Conservation (phyloP, 768 basidiomycete species). For the Tulasnella sp. region DNA sequence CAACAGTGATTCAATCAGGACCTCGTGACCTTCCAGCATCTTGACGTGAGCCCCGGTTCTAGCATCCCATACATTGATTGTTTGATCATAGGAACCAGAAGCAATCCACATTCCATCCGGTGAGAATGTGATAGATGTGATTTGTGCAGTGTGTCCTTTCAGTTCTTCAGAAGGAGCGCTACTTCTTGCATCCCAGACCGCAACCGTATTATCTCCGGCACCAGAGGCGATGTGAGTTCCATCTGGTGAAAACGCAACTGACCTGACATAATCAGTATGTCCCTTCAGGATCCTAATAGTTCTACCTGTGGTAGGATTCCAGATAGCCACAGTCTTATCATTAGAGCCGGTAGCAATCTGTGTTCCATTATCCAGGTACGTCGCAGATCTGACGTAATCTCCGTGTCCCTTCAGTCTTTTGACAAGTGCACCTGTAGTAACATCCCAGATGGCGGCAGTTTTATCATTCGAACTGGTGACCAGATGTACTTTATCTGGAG, state of each 20-base stretch:
- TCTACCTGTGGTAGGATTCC: conserved; percentile 59
- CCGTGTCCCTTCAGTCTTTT: conserved; percentile 65
- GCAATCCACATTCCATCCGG: conserved; percentile 7
- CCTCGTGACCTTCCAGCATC: background rate
- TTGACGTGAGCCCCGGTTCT: background rate
- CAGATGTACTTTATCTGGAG: conserved; percentile 8
- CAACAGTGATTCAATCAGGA: too few species aligned
- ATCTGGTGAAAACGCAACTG: conserved; percentile 14
- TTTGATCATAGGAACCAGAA: background rate
- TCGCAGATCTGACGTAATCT: conserved; percentile 76
- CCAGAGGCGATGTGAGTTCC: conserved; percentile 2
- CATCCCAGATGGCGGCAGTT: background rate
- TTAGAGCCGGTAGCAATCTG: conserved; percentile 80
- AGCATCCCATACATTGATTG: conserved; percentile 4
- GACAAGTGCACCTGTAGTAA: conserved; percentile 49
- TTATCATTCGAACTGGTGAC: conserved; percentile 5
- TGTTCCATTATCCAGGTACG: conserved; percentile 85
- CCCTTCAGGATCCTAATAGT: background rate
- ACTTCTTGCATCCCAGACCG: conserved; percentile 9
- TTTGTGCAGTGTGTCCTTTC: background rate
- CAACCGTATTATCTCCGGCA: conserved; percentile 8
- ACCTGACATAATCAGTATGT: background rate
- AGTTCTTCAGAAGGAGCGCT: background rate
- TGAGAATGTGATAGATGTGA: conserved; percentile 12
- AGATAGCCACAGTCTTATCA: conserved; percentile 78